phyloP scores from a whole-genome alignment of 805 yeast species.

The Nakazawaea wickerhamii region DNA sequence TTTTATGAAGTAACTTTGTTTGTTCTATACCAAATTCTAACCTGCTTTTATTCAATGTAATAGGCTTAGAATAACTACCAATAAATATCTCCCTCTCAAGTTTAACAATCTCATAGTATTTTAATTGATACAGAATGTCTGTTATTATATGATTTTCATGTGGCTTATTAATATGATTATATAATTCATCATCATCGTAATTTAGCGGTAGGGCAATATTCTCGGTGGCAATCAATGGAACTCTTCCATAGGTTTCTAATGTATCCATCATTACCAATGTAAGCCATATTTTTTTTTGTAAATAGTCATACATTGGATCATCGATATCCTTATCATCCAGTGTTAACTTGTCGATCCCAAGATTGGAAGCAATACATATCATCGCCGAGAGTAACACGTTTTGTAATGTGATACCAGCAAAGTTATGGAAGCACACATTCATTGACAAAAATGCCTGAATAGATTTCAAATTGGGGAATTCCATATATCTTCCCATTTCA shows the following conservation, averaged over 20 bases:
- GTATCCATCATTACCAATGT: neutral
- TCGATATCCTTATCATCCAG: neutral
- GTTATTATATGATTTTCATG: neutral
- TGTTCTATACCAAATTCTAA: neutral
- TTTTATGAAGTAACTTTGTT: neutral
- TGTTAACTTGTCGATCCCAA: neutral
- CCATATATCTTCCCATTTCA: neutral
- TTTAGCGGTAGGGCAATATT: neutral
- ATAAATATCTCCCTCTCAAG: neutral
- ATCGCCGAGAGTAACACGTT: neutral
- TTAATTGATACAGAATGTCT: neutral
- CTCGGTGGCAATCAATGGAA: neutral
- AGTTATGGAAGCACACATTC: constrained; percentile 1
- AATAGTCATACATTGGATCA: neutral
- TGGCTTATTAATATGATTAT: neutral
- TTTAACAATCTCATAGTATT: neutral
- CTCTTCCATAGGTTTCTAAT: neutral
- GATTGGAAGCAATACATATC: neutral
- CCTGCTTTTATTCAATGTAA: neutral
- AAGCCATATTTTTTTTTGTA: neutral
- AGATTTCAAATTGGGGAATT: neutral
- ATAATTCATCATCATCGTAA: neutral
- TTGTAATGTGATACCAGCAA: neutral
- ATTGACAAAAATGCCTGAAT: neutral
- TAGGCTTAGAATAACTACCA: neutral